Conservation (phyloP, 169 alveolate genomes). For the Plasmodium relictum region DNA sequence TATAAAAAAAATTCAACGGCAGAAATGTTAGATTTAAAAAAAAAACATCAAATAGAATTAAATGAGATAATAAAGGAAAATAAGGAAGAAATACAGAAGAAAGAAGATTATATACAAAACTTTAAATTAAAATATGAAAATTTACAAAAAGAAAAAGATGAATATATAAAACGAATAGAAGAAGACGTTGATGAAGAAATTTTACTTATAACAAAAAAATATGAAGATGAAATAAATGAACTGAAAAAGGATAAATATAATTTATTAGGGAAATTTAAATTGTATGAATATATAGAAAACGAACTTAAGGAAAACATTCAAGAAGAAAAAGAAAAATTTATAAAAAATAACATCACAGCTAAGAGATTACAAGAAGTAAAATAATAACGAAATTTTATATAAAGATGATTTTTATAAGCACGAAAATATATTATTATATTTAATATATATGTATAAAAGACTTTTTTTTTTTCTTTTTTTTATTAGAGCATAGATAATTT, state of each 20-base stretch:
- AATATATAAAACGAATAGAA: constrained; percentile 58
- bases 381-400: neutral
- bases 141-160: constrained; percentile 55
- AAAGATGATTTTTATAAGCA: neutral
- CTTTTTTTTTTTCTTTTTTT: neutral
- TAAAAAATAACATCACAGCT: constrained; percentile 50
- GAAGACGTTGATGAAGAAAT: constrained; percentile 78
- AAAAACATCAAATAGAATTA: constrained; percentile 42
- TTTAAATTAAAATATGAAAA: constrained; percentile 17
- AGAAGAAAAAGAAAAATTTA: constrained; percentile 54
- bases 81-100: constrained; percentile 38
- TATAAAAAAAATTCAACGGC: constrained; percentile 48
- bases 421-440: too few species aligned
- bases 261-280: constrained; percentile 39
- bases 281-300: constrained; percentile 54
- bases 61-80: constrained; percentile 29
- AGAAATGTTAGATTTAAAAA: constrained; percentile 46
- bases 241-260: constrained; percentile 53
- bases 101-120: constrained; percentile 34
- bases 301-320: constrained; percentile 57
- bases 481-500: constrained; percentile 47
- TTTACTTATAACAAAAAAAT: constrained; percentile 53
- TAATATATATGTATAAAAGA: neutral
- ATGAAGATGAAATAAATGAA: constrained; percentile 37
- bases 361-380: constrained; percentile 69